Base-by-base conservation (phyloP, 202 grass and related monocot genomes). In the Cymbopogon flexuosus region DNA sequence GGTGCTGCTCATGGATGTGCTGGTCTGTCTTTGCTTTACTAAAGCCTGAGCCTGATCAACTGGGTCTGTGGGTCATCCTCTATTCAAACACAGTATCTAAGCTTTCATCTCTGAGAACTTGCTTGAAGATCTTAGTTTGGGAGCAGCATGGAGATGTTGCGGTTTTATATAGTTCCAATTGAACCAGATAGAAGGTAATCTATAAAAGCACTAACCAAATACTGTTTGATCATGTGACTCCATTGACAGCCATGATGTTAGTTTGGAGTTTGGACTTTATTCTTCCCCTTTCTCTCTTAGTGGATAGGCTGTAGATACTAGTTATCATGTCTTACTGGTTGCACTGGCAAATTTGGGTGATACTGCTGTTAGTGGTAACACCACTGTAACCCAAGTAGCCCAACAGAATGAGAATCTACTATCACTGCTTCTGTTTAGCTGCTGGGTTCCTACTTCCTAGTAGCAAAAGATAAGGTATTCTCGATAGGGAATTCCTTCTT, bases 371-470 rank as follows among this genome's bases (percentile, higher is more conserved):
- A 78, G 12, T 34, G n/a, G 76, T 4, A 66, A 51, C 61, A 34
- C 61, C 19, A 39, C 31, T 67, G 3, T 12, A 54, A 51, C 13
- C 51, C 49, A 74, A 57, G 31, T 58, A 54, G 18, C 6, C 51
- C 2, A 54, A 54, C 51, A 19, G 51, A 54, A 54, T 6, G 18
- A 52, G 24, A 51, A 65, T 41, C 22, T 78, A 49, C 60, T 64
- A n/a, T 63, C 43, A 21, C 18, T 34, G 29, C 29, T 77, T 77
- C 54, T 84, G 49, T 84, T 62, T 74, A 74, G 71, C 69, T 54
- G 52, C 41, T 15, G 40, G 74, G 16, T 67, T 39, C 33, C 22
- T 39, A 23, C 5, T 67, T 56, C 19, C 57, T 54, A 23, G 45
- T 68, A 79, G n/a, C 30, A 14, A 33, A 68, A 54, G 3, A 79